Percentiles rank a stretch among this genome's conserved stretches.
Evolutionary conservation across 169 alveolate genomes (phyloP).

Genomic region (Eimeria acervulina): DNA sequence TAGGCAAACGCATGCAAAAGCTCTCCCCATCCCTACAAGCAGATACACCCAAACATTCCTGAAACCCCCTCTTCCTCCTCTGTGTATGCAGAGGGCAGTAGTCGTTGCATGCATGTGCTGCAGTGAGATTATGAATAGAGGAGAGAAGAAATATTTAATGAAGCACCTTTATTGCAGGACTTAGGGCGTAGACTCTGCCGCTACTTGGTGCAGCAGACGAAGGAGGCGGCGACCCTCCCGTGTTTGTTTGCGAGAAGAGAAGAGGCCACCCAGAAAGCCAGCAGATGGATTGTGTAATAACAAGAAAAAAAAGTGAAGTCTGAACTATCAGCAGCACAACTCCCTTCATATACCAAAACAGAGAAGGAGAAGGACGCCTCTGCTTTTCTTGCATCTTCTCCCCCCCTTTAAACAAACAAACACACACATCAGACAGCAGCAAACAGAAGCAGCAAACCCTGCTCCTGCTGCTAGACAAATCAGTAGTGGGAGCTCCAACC

Average conservation of each 20-base stretch:
- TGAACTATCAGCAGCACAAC: not conserved
- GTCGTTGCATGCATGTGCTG: not conserved
- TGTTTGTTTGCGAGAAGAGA: not conserved
- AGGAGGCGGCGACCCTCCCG: not conserved
- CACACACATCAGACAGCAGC: not conserved
- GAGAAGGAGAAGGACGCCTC: not conserved
- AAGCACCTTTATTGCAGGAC: constrained; percentile 41
- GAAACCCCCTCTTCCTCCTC: too few species aligned
- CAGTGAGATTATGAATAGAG: not conserved
- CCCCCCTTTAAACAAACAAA: not conserved
- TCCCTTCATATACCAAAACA: not conserved
- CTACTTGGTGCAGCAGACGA: not conserved
- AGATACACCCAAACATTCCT: not conserved
- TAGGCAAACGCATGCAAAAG: not conserved
- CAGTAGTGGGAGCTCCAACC: not conserved
- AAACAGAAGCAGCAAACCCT: not conserved
- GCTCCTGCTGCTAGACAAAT: not conserved
- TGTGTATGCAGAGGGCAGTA: not conserved
- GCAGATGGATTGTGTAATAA: constrained; percentile 14
- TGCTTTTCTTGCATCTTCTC: not conserved
- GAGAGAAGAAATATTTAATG: not conserved
- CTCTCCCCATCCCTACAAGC: not conserved
- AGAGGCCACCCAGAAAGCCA: constrained; percentile 67
- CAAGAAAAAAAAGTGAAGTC: not conserved
- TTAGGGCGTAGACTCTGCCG: constrained; percentile 5